phyloP scores from a whole-genome alignment of 2,329 filamentous ascomycete genomes.

The Exophiala sp. region DNA sequence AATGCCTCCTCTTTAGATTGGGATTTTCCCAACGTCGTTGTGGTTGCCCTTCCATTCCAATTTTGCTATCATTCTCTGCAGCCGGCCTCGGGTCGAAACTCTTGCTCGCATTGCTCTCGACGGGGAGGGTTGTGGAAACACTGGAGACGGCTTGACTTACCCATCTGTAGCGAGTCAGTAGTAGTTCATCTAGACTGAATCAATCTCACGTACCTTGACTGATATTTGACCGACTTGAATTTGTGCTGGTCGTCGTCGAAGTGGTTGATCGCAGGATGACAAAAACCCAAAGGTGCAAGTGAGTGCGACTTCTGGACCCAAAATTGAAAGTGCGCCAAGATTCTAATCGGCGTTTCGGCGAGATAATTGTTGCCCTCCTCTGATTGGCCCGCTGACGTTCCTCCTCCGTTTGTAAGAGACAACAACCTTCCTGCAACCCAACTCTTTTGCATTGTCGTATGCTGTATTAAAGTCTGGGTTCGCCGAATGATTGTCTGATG shows the following conservation, averaged over 20 bases:
- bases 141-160: conserved; percentile 49
- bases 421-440: conserved; percentile 1
- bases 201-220: conserved; percentile 45
- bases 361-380: not conserved
- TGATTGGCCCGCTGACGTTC: conserved; percentile 13
- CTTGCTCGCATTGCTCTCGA: conserved; percentile 2
- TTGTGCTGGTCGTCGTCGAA: conserved; percentile 36
- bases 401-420: conserved; percentile 2
- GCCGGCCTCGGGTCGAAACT: not conserved
- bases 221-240: conserved; percentile 27
- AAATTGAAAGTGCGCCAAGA: conserved; percentile 8
- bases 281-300: not conserved
- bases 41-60: not conserved
- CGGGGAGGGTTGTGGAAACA: not conserved
- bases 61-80: not conserved
- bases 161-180: conserved; percentile 48
- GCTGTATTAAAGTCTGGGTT: not conserved
- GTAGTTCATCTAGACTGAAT: conserved; percentile 23
- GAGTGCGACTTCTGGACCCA: not conserved
- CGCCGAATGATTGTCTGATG: conserved; percentile 48
- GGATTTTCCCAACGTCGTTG: not conserved
- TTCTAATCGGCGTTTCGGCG: not conserved
- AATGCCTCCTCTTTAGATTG: not conserved
- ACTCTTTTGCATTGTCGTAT: not conserved
- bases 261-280: conserved; percentile 14